Conservation (phyloP, 257 asterid species). For the Solanum pennellii region DNA sequence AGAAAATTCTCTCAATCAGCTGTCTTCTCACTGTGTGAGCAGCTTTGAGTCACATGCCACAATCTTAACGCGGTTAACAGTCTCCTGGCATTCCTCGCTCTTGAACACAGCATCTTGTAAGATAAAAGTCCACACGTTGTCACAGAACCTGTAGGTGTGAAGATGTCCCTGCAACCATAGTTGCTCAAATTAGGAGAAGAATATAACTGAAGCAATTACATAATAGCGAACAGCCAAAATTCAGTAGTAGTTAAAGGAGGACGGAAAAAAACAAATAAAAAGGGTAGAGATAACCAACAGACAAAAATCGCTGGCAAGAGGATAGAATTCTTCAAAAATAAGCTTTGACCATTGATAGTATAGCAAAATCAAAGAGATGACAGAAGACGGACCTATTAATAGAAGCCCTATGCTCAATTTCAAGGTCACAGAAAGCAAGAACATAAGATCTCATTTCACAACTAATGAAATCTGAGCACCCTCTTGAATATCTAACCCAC, state of each 20-base stretch:
- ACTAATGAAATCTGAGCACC: neutral
- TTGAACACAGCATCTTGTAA: constrained; percentile 73
- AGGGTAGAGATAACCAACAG: neutral
- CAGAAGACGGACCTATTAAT: neutral
- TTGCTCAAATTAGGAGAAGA: neutral
- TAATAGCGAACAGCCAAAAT: neutral
- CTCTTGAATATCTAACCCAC: neutral
- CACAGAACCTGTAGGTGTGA: constrained; percentile 88
- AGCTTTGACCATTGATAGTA: neutral
- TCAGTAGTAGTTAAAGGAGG: neutral
- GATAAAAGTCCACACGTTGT: constrained; percentile 95
- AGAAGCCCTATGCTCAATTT: neutral
- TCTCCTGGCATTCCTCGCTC: constrained; percentile 69
- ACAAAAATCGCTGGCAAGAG: neutral
- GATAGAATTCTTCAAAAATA: neutral
- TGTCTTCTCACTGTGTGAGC: constrained; percentile 55
- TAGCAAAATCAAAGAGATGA: neutral
- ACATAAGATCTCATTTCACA: neutral
- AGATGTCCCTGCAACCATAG: constrained; percentile 73
- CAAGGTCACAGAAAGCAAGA: neutral
- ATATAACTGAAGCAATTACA: neutral
- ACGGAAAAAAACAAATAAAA: neutral
- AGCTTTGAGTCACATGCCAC: constrained; percentile 90
- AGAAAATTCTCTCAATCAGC: neutral
- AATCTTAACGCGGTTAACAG: constrained; percentile 57